Percentiles rank a stretch among this genome's conserved stretches.
phyloP scores from a whole-genome alignment of 2,329 filamentous ascomycete species.

The Curvularia sp. region DNA sequence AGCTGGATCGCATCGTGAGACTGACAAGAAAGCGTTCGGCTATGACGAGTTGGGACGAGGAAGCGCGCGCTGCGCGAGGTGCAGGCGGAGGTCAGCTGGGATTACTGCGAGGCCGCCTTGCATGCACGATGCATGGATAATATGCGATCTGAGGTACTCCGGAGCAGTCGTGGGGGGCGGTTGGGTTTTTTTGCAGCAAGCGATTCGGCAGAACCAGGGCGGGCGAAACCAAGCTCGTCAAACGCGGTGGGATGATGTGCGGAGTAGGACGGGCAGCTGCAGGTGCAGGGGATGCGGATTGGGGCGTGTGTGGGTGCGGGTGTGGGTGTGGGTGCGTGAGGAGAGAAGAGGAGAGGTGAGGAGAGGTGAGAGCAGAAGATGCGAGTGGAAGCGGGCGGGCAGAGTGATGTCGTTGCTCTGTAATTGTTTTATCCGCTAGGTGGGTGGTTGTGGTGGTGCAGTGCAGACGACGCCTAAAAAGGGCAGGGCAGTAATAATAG shows the following conservation, averaged over 20 bases:
- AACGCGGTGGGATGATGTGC: conserved; percentile 14
- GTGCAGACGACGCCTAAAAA: background rate
- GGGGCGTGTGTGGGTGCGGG: background rate
- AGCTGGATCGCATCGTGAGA: conserved; percentile 43
- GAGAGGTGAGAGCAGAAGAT: background rate
- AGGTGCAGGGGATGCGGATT: background rate
- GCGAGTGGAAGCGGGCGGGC: background rate
- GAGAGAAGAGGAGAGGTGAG: background rate
- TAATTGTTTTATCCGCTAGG: conserved; percentile 4
- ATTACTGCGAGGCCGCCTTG: conserved; percentile 22
- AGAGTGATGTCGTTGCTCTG: conserved; percentile 4
- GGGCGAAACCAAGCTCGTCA: conserved; percentile 14
- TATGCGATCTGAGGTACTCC: conserved; percentile 31
- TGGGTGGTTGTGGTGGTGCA: conserved; percentile 2
- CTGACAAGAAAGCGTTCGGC: conserved; percentile 32
- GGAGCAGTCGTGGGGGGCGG: conserved; percentile 33
- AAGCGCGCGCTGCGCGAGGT: conserved; percentile 45
- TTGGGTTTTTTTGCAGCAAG: conserved; percentile 19
- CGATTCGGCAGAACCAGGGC: conserved; percentile 28
- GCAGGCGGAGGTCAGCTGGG: conserved; percentile 39
- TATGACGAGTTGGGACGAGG: conserved; percentile 35
- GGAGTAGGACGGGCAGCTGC: conserved; percentile 13
- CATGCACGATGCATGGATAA: conserved; percentile 30
- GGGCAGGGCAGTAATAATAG: background rate
- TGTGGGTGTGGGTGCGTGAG: background rate